Percentiles rank a stretch among this genome's conserved stretches.
Evolutionary conservation across 257 asterid genomes (phyloP).

Genomic region (Solanum sitiens): DNA sequence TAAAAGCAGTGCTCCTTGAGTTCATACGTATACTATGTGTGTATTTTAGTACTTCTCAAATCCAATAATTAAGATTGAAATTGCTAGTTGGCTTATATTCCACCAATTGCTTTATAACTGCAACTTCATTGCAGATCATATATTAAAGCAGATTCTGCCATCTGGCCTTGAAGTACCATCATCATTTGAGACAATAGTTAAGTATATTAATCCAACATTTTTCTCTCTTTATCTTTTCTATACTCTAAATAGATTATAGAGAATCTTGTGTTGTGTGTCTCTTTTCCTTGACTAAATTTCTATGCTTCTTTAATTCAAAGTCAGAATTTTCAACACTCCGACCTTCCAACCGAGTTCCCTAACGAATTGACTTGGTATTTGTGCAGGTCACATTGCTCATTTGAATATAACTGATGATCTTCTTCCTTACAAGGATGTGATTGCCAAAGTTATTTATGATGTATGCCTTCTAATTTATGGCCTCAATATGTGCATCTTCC

Average conservation of each 20-base stretch:
- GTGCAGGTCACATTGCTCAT: slow-evolving; percentile 95
- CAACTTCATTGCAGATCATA: slow-evolving; percentile 51
- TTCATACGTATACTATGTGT: neutral
- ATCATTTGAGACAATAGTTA: slow-evolving; percentile 97
- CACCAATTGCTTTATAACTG: neutral
- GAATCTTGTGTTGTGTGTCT: neutral
- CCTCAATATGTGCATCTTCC: neutral
- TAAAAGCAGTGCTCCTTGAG: neutral
- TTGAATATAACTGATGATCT: slow-evolving; percentile 76
- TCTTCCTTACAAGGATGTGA: slow-evolving; percentile 70
- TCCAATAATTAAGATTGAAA: neutral
- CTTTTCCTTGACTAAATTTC: neutral
- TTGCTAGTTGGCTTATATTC: neutral
- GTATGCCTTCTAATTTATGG: slow-evolving; percentile 28
- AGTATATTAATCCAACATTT: slow-evolving; percentile 30
- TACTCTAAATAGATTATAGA: neutral
- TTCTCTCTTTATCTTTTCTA: neutral
- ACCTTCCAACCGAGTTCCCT: neutral
- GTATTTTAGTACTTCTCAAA: neutral
- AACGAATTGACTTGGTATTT: slow-evolving; percentile 4
- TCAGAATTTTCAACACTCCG: neutral
- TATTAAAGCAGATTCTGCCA: slow-evolving; percentile 85
- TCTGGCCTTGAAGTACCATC: slow-evolving; percentile 78
- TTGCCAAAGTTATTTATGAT: slow-evolving; percentile 88
- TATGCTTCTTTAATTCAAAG: neutral